Evolutionary conservation across 2,329 filamentous ascomycete species (phyloP).

Genomic region (Penicillium sp.): DNA sequence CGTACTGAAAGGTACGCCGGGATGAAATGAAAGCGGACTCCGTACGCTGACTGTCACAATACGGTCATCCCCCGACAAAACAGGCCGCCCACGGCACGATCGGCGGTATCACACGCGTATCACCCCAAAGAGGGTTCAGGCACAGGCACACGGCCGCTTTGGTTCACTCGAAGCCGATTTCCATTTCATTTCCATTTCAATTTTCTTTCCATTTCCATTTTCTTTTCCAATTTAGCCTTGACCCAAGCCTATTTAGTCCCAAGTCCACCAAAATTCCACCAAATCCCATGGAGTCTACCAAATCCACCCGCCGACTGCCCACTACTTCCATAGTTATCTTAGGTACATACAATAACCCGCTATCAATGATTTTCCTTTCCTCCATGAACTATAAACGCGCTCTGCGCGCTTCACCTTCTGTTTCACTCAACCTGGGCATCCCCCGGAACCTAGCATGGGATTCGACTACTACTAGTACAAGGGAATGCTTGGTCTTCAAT

Average conservation of each 20-base stretch:
- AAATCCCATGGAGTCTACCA: too few relatives aligned
- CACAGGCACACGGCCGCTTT: conserved; percentile 1
- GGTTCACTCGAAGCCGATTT: neutral
- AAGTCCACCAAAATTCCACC: too few relatives aligned
- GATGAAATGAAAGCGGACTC: neutral
- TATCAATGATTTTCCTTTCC: neutral
- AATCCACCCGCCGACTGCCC: neutral
- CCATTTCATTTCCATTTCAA: too few relatives aligned
- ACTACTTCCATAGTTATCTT: neutral
- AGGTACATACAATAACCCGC: neutral
- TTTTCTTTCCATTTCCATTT: too few relatives aligned
- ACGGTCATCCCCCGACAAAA: conserved; percentile 11
- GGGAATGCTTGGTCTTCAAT: conserved; percentile 14
- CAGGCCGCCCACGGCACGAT: neutral
- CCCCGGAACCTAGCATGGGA: neutral
- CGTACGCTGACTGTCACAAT: conserved; percentile 1
- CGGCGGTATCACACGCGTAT: conserved; percentile 14
- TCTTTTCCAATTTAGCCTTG: conserved; percentile 1
- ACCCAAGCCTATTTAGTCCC: neutral
- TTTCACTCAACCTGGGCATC: neutral
- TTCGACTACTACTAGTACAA: neutral
- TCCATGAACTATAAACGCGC: conserved; percentile 17
- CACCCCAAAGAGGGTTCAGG: conserved; percentile 10
- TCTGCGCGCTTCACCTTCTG: conserved; percentile 19
- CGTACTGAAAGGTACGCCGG: neutral